Base-by-base conservation (phyloP, 495 filamentous ascomycete genomes). In the Podospora pseudocomata region DNA sequence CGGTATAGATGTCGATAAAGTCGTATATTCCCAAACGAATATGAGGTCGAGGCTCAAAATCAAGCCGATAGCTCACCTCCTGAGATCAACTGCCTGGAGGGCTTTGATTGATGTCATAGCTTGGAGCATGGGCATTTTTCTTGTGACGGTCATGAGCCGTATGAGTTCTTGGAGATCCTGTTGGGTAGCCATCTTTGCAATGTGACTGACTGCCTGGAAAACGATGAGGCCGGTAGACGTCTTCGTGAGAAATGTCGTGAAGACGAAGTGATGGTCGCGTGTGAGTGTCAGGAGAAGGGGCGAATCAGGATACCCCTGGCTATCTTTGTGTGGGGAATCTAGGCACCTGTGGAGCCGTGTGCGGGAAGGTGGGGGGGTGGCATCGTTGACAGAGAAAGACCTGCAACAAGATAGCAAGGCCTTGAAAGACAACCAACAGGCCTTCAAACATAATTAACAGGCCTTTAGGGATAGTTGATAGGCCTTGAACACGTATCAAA, bases 141-240 rank as follows among this genome's bases (percentile, higher is more conserved):
- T 80, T 73, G 90, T 87, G 71, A 90, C 87, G 0, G 91, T 89
- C 34, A 94, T 84, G 63, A 95, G 90, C 60, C 91, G 89, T 57
- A 94, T 81, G n/a, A 94, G 81, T 59, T 86, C 81, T 75, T 91
- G 89, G 15, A 92, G 80, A 68, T 91, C 86, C 68, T 85, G 80
- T 70, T 82, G 83, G 26, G 84, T 74, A 7, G 83, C 80, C 84
- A 86, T 86, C 20, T 60, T 67, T 60, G 18, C 28, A 49, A 23
- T 23, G 23, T 23, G 23, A 23, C 23, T 23, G 23, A 23, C 23
- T 23, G 26, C 16, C 5, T 23, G 5, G 26, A 65, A 5, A 54
- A 4, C 1, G 19, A 15, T 49, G 34, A 39, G 5, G 2, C 6
- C 18, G 32, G 15, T 16, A 63, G 28, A 44, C 16, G 7, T n/a